Evolutionary conservation across 306 rosid genomes (phyloP).

Genomic region (Psophocarpus tetragonolobus): DNA sequence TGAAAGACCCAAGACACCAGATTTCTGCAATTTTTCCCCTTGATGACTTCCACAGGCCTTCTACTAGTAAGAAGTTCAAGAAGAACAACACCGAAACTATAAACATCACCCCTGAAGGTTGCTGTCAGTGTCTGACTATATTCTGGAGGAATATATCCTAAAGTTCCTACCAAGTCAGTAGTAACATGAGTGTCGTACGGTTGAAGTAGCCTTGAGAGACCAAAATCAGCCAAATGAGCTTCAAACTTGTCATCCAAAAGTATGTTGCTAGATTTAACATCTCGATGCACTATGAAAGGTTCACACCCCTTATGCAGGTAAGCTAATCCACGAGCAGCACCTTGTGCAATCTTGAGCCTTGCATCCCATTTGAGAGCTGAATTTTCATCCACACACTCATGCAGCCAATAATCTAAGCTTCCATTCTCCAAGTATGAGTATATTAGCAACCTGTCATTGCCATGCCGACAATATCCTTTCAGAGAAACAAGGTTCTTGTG

Average conservation of each 20-base stretch:
- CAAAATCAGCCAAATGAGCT: constrained; percentile 84
- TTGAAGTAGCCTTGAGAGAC: constrained; percentile 71
- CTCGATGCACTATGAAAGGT: constrained; percentile 77
- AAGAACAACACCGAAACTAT: constrained; percentile 83
- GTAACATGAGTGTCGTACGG: constrained; percentile 83
- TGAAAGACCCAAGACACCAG: constrained; percentile 73
- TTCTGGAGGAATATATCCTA: constrained; percentile 86
- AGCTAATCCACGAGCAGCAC: constrained; percentile 70
- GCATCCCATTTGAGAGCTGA: constrained; percentile 68
- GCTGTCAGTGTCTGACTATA: constrained; percentile 74
- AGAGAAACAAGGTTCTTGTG: constrained; percentile 85
- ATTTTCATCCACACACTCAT: constrained; percentile 57
- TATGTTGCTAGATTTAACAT: constrained; percentile 81
- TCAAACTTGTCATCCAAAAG: constrained; percentile 65
- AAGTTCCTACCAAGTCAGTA: constrained; percentile 75
- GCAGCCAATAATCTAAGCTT: constrained; percentile 86
- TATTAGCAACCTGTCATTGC: constrained; percentile 66
- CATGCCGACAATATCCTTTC: constrained; percentile 72
- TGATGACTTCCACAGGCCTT: constrained; percentile 79
- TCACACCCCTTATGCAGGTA: constrained; percentile 77
- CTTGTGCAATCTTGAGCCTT: constrained; percentile 74
- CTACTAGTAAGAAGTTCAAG: constrained; percentile 73
- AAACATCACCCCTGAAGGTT: constrained; percentile 77
- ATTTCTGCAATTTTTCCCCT: constrained; percentile 72
- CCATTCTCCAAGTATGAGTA: constrained; percentile 88